Conservation (phyloP, 495 filamentous ascomycete genomes). For the Coniosporium apollinis region DNA sequence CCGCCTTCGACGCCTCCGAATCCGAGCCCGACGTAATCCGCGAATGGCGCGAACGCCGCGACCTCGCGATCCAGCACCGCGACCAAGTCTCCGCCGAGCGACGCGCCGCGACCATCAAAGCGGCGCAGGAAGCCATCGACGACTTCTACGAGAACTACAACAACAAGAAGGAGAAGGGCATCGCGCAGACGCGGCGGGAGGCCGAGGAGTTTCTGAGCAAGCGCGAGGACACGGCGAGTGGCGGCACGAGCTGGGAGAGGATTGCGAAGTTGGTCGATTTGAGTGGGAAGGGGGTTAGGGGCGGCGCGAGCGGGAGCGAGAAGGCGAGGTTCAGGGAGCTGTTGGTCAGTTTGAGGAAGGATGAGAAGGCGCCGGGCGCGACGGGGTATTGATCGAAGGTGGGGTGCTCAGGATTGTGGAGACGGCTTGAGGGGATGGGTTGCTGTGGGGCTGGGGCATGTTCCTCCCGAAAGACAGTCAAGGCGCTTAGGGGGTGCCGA, state of each 20-base stretch:
- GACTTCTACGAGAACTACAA: constrained; percentile 99
- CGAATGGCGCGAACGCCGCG: constrained; percentile 82
- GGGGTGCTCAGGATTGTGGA: background rate
- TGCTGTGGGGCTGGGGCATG: no score
- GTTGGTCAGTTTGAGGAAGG: constrained; percentile 73
- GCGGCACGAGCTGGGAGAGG: constrained; percentile 95
- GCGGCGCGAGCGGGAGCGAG: constrained; percentile 68
- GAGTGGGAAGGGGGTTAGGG: constrained; percentile 77
- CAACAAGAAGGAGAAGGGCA: constrained; percentile 81
- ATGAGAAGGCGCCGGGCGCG: constrained; percentile 86
- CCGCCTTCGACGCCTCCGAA: constrained; percentile 39
- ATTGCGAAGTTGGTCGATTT: constrained; percentile 94
- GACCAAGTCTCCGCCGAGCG: constrained; percentile 58
- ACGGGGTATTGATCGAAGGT: constrained; percentile 32
- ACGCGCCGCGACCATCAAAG: constrained; percentile 66
- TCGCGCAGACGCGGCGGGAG: constrained; percentile 69
- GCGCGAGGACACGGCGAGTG: constrained; percentile 79
- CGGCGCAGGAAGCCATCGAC: constrained; percentile 79
- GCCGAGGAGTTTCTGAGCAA: constrained; percentile 85
- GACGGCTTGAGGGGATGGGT: no score
- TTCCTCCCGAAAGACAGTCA: no score
- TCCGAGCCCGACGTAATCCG: constrained; percentile 78
- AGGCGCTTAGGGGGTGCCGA: no score
- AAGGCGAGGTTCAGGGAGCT: constrained; percentile 94
- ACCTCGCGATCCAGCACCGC: constrained; percentile 56